Evolutionary conservation across 306 rosid species (phyloP).

Genomic region (Begonia loranthoides): DNA sequence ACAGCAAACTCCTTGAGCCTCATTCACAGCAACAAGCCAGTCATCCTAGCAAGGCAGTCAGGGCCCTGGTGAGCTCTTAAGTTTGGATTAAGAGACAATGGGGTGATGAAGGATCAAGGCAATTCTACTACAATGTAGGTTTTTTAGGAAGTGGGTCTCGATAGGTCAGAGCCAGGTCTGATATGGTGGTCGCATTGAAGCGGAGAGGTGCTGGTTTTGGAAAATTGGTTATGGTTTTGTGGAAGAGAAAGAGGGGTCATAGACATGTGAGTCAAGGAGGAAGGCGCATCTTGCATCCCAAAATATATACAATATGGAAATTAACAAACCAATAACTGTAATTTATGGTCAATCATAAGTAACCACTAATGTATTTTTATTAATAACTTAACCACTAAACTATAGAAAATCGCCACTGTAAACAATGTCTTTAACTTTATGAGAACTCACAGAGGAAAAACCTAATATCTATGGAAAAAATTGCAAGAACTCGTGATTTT

Average conservation of each 20-base stretch:
- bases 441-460: no score
- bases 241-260: constrained; percentile 4
- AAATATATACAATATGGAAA: neutral
- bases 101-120: constrained; percentile 72
- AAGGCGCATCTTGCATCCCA: neutral
- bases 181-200: constrained; percentile 22
- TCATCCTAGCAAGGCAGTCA: constrained; percentile 56
- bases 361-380: neutral
- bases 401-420: no score
- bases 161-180: constrained; percentile 14
- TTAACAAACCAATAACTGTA: neutral
- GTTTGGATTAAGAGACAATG: constrained; percentile 49
- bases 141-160: constrained; percentile 19
- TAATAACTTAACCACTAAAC: neutral
- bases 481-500: no score
- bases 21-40: constrained; percentile 59
- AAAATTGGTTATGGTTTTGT: neutral
- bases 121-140: constrained; percentile 16
- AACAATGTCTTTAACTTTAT: no score
- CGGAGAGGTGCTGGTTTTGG: constrained; percentile 7
- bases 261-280: neutral
- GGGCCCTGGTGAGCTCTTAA: constrained; percentile 58
- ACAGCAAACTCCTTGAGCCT: constrained; percentile 71
- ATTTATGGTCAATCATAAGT: neutral
- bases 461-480: no score